Percentiles rank a stretch among this genome's conserved stretches.
Conservation (phyloP, 2,329 filamentous ascomycete species). For the Penicillium sp. region DNA sequence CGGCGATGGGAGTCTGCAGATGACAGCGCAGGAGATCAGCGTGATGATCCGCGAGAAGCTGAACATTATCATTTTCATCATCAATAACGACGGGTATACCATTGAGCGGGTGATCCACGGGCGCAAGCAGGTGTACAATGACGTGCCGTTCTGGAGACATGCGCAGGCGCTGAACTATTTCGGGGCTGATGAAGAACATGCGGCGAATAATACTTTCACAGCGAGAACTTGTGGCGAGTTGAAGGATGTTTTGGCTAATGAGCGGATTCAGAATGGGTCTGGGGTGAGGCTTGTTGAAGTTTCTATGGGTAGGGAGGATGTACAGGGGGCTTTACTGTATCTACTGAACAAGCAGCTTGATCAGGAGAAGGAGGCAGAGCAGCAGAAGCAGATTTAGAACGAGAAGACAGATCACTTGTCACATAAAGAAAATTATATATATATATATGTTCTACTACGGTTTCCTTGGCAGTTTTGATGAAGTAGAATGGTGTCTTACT, state of each 20-base stretch:
- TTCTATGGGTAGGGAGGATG: conserved; percentile 40
- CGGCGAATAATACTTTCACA: conserved; percentile 40
- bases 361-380: conserved; percentile 21
- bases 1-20: conserved; percentile 63
- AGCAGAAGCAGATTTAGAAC: background rate
- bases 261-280: conserved; percentile 36
- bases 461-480: background rate
- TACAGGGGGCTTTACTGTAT: conserved; percentile 31
- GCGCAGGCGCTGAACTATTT: conserved; percentile 50
- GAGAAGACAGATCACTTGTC: background rate
- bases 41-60: conserved; percentile 59
- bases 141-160: conserved; percentile 54
- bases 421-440: background rate
- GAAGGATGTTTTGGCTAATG: conserved; percentile 37
- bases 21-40: conserved; percentile 64
- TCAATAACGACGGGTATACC: conserved; percentile 61
- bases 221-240: conserved; percentile 49
- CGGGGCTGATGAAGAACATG: conserved; percentile 39
- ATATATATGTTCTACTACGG: background rate
- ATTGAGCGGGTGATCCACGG: conserved; percentile 60
- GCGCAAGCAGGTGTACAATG: conserved; percentile 53
- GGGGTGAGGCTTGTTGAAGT: conserved; percentile 45
- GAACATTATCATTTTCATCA: conserved; percentile 50
- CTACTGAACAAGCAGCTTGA: conserved; percentile 32
- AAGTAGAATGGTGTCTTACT: conserved; percentile 10